Conservation (phyloP, 2,329 filamentous ascomycete genomes). For the Pyrenophora tritici-repentis region DNA sequence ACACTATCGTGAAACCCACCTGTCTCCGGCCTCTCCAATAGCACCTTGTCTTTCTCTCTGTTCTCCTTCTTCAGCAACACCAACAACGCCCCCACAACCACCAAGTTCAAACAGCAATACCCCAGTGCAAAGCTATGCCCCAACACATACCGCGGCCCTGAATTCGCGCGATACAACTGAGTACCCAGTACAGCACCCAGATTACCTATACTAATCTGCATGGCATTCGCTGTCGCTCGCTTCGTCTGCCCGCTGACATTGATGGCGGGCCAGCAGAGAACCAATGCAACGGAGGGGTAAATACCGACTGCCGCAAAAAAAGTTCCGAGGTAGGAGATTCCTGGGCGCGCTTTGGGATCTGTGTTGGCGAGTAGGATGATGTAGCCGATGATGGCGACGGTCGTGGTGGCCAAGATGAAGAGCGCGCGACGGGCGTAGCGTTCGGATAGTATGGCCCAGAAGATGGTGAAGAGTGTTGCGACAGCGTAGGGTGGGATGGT, state of each 20-base stretch:
- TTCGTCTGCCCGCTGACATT: constrained; percentile 61
- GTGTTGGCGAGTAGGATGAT: constrained; percentile 46
- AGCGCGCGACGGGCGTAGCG: constrained; percentile 37
- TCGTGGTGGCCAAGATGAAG: constrained; percentile 43
- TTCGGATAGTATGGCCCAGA: constrained; percentile 43
- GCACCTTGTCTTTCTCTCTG: constrained; percentile 30
- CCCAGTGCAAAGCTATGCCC: constrained; percentile 45
- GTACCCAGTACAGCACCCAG: constrained; percentile 49
- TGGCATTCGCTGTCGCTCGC: constrained; percentile 55
- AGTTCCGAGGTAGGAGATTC: constrained; percentile 45
- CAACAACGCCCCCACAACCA: constrained; percentile 39
- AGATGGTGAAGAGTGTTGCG: constrained; percentile 45
- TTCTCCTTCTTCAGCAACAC: constrained; percentile 42
- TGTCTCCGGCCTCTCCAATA: constrained; percentile 33
- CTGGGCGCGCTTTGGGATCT: constrained; percentile 38
- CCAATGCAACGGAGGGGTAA: constrained; percentile 47
- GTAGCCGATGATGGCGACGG: constrained; percentile 45
- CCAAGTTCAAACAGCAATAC: constrained; percentile 40
- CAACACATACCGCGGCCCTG: constrained; percentile 42
- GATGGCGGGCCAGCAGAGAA: constrained; percentile 58
- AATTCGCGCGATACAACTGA: constrained; percentile 45
- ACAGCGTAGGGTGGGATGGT: constrained; percentile 53
- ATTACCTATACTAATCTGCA: constrained; percentile 59
- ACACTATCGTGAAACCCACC: constrained; percentile 37
- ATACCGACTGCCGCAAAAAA: constrained; percentile 49